Evolutionary conservation across 768 basidiomycete genomes (phyloP), one percentile per base, ranked within the genome.

Genomic region (Tremella fuciformis): DNA sequence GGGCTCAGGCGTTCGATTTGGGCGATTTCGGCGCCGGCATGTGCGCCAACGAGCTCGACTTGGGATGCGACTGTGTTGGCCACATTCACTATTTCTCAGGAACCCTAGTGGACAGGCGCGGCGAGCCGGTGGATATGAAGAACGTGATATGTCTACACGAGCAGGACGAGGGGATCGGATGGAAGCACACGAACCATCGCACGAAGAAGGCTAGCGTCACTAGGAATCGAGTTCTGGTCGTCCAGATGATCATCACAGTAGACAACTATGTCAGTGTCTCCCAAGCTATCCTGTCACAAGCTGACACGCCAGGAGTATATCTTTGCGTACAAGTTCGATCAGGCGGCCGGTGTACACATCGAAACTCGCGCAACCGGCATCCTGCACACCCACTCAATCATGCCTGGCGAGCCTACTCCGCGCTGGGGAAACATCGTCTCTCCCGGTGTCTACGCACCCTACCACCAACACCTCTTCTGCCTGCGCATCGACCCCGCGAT

Each of bases 171-270:
- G 76, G 76, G 0, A 60, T 77, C 42, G 53, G 59, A 2, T 71
- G 66, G 60, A 77, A 76, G 57, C 75, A 71, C 67, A 76, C 71
- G 54, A 70, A 77, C 62, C 66, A 62, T 60, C 59, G 74, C 34
- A 70, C 71, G 7, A 65, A 63, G 21, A 48, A 41, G 0, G 66
- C 73, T 1, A 53, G 63, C 15, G 69, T 74, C 19, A 60, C 64
- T 11, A 60, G 76, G 15, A 51, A 55, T 41, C 63, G 76, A 42
- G 64, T 68, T 34, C 64, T 77, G 16, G 63, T 75, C 46, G 53
- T 77, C 50, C 71, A 72, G 46, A 65, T 59, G 29, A 66, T 77
- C 58, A 55, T 66, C 41, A 74, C 72, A 9, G 74, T 75, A 1
- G 74, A 62, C 34, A 75, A 77, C 55, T 74, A 73, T 53, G 66